Evolutionary conservation across 768 basidiomycete genomes (phyloP).

Genomic region (Scleroderma citrinum): DNA sequence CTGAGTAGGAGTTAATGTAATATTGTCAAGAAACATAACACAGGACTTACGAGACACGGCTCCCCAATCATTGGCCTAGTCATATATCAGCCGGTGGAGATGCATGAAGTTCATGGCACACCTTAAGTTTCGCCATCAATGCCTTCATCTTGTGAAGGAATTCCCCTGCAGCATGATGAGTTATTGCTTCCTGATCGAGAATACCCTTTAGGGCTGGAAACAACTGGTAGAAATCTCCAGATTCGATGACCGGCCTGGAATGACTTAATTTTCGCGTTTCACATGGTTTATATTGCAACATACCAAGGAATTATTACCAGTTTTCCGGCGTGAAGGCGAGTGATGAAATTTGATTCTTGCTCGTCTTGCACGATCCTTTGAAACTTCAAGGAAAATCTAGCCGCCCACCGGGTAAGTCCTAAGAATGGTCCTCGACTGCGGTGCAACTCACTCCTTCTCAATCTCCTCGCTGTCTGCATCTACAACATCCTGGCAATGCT

Average conservation of each 20-base stretch:
- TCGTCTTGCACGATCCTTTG: conserved; percentile 51
- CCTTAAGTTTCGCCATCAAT: conserved; percentile 63
- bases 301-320: conserved; percentile 49
- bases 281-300: background rate
- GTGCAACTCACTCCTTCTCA: conserved; percentile 40
- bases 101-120: conserved; percentile 9
- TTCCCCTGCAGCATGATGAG: conserved; percentile 45
- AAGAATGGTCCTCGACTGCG: background rate
- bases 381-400: conserved; percentile 45
- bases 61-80: conserved; percentile 58
- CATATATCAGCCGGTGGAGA: background rate
- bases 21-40: background rate
- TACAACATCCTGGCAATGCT: conserved; percentile 43
- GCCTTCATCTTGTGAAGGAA: conserved; percentile 55
- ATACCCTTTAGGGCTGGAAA: conserved; percentile 41
- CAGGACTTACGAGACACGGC: conserved; percentile 47
- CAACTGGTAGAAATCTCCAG: conserved; percentile 44
- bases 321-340: conserved; percentile 44
- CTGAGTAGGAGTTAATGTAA: conserved; percentile 17
- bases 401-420: background rate
- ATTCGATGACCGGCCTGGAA: conserved; percentile 45
- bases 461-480: conserved; percentile 51
- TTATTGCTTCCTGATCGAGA: conserved; percentile 44
- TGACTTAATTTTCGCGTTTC: background rate
- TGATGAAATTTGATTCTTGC: conserved; percentile 51